Evolutionary conservation across 148 eudicot species (phyloP), one percentile per base, ranked within the genome.

Genomic region (Rhododendron ovatum): DNA sequence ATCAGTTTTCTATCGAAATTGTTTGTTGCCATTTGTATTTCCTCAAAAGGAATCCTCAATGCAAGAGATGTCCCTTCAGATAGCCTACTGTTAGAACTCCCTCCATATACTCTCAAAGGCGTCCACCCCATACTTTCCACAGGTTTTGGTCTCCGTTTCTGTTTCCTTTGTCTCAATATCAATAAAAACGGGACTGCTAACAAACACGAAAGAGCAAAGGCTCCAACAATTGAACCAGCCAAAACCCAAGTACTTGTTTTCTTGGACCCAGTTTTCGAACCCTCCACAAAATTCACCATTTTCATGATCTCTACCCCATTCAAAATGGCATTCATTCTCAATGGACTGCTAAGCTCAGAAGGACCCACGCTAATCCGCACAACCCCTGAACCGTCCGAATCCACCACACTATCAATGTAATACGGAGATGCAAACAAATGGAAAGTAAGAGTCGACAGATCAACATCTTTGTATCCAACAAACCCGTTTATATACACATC

Each of bases 261-360:
- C 84, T 88, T 91, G 0, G 90, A 76, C 2, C 71, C 85, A 2
- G 71, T n/a, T 7, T 59, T 77, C 5, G 26, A 50, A 67, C 47
- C 74, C 41, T 71, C 76, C 85, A 87, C 89, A 63, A 91, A 89
- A 85, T 91, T 88, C 84, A 90, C 87, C 87, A 96, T 91, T 89
- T 93, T 95, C 99, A 96, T 93, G 73, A 96, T 93, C 92, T 96
- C 99, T 1, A 95, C 98, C 33, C 99, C 99, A 84, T 96, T 96
- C 86, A 96, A 88, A 73, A 96, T 93, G 71, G 98, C 99, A 83
- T 96, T 93, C 81, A 89, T 94, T 87, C 82, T 90, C 85, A 81
- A 77, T 33, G 90, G 78, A 87, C 81, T 93, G 88, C 96, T 94
- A 87, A 94, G 85, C 14, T 93, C 90, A 71, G 99, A 97, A 4